Evolutionary conservation across 192 early-diverging fungal species (phyloP), one percentile per base, ranked within the genome.

Genomic region (Phlyctochytrium arcticum): DNA sequence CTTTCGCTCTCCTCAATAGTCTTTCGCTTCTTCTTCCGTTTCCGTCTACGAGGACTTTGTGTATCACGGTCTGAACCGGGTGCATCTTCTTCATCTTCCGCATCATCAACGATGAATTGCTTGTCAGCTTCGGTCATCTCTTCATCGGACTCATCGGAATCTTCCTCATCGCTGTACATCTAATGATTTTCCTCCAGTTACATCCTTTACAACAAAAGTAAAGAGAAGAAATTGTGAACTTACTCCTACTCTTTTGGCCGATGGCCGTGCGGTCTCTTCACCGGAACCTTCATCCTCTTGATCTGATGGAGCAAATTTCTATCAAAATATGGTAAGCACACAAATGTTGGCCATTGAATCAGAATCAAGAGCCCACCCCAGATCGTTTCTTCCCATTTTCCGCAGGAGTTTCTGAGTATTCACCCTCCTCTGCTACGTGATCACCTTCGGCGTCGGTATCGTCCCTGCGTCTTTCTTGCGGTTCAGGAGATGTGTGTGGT

Each of bases 21-120:
- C 2, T 33, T 80, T 82, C 42, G 84, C 80, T 42, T 87, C 86
- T 53, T 85, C 81, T 44, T 83, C 79, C 46, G 87, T 84, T 53
- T 85, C 78, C 35, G 84, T 26, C 62, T 66, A 29, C 67, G 51
- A 3, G 61, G 51, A 36, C 31, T 39, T 8, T 21, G 9, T 7
- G 64, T 47, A n/a, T n/a, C n/a, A n/a, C n/a, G n/a, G 54, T 48
- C 57, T 21, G 49, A 31, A 33, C 44, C 63, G 29, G 57, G 57
- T 19, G 67, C 76, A 34, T 73, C 79, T 30, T 79, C 77, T 35
- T 80, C 80, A 34, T 72, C 76, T 5, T 74, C 76, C n/a, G 72
- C 80, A 54, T 82, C 80, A 54, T 79, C 77, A 3, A 77, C 83
- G 68, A 85, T 73, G 51, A 85, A 85, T 15, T 71, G 51, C 57